A percentile compares a stretch with the other conserved stretches of the same genome.
These are phyloP conservation scores for Lanzia echinophila DNA, from an alignment of 2,329 filamentous ascomycete genomes.

Conservation along the genomic window DNA sequence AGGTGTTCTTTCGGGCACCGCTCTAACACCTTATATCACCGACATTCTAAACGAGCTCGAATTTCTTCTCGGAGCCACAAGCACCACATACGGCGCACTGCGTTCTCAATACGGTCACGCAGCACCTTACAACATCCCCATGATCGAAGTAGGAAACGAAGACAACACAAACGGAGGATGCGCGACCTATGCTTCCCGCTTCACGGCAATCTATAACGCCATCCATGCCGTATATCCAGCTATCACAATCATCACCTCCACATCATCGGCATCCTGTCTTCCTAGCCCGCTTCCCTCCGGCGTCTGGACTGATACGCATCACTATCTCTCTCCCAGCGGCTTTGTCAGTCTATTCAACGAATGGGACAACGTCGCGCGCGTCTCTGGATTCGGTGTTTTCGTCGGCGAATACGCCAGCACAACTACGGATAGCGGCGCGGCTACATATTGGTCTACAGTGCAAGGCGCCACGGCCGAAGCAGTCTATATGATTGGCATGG, in stretches of 20 bases:
- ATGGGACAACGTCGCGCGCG: constrained; percentile 10
- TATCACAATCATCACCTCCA: constrained; percentile 36
- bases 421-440: constrained; percentile 4
- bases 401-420: constrained; percentile 19
- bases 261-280: constrained; percentile 8
- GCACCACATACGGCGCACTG: constrained; percentile 37
- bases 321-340: constrained; percentile 4
- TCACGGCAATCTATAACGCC: constrained; percentile 40
- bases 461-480: constrained; percentile 13
- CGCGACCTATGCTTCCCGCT: constrained; percentile 35
- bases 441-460: constrained; percentile 11
- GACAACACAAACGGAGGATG: constrained; percentile 38
- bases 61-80: constrained; percentile 40
- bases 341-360: constrained; percentile 13
- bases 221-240: constrained; percentile 33
- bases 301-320: constrained; percentile 14
- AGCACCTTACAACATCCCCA: constrained; percentile 42
- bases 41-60: constrained; percentile 45
- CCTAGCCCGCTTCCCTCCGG: constrained; percentile 9
- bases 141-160: constrained; percentile 35
- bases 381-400: constrained; percentile 6
- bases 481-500: constrained; percentile 16
- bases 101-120: constrained; percentile 42
- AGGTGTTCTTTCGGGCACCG: constrained; percentile 34
- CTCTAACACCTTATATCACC: constrained; percentile 39